phyloP scores from a whole-genome alignment of 805 yeast species.

The Candida berthetii region DNA sequence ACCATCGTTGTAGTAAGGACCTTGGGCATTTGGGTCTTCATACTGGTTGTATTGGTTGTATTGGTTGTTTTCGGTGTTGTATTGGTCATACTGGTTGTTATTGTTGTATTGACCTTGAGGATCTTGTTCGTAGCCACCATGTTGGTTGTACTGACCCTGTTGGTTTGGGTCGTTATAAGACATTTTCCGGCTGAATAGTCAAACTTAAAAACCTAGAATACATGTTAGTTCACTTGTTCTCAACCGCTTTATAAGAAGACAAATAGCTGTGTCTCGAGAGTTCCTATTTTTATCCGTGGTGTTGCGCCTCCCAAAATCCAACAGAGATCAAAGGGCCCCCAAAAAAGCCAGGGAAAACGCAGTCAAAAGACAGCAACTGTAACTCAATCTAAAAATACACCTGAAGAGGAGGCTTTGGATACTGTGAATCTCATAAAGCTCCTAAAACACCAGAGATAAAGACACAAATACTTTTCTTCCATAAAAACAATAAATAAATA shows the following conservation, averaged over 20 bases:
- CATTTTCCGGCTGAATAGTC: too few relatives aligned
- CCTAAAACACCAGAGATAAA: too few relatives aligned
- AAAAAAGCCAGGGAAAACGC: not conserved
- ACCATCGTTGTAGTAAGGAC: constrained; percentile 33
- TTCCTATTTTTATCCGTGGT: not conserved
- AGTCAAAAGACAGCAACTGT: not conserved
- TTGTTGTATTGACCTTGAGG: constrained; percentile 37
- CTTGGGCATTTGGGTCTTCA: constrained; percentile 34
- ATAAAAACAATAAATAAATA: too few relatives aligned
- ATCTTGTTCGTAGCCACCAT: constrained; percentile 22
- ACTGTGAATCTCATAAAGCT: too few relatives aligned
- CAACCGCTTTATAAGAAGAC: too few relatives aligned
- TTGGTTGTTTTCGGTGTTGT: constrained; percentile 31
- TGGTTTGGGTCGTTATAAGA: constrained; percentile 21
- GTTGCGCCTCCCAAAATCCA: not conserved
- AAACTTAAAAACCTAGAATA: too few relatives aligned
- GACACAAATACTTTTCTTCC: too few relatives aligned
- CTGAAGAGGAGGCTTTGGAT: too few relatives aligned
- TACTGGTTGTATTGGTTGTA: constrained; percentile 33
- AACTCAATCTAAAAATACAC: not conserved
- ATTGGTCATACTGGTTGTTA: constrained; percentile 26
- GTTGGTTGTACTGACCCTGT: constrained; percentile 14
- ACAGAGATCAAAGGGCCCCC: not conserved
- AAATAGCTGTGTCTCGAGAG: too few relatives aligned
- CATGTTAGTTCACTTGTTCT: too few relatives aligned